Base-by-base conservation (phyloP, 495 filamentous ascomycete species). In the Pyrenula aspistea region DNA sequence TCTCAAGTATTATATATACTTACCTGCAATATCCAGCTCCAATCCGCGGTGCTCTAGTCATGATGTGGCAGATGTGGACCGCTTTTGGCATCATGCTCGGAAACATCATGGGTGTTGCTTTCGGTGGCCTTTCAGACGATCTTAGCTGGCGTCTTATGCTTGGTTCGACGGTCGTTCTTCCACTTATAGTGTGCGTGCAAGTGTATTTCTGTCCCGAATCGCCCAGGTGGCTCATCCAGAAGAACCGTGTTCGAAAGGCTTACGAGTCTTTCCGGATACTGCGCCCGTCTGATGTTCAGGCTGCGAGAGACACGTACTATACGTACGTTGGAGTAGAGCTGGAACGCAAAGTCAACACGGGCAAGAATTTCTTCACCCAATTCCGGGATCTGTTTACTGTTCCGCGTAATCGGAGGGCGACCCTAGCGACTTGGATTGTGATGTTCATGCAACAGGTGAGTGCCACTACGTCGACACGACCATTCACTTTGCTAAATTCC, bases 21-120 rank as follows among this genome's bases (percentile, higher is more conserved):
- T n/a, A n/a, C n/a, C n/a, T n/a, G n/a, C n/a, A n/a, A n/a, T n/a
- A 42, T 42, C 15, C 4, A 15, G 71, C 73, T 15, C 73, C 72
- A 4, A 83, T 84, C 55, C 68, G 81, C 53, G 82, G 81, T 47
- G 80, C 75, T 1, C 65, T 83, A 2, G 80, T 84, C 55, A 83
- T 82, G 79, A 77, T 76, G 70, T 85, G 80, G 76, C 80, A 84
- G 65, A 72, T 83, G 31, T 42, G 31, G 70, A 89, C 85, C 2
- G 88, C 86, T 2, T 89, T 89, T 61, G 87, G 88, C 11, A 90
- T 91, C 60, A 85, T 91, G 80, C 57, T 91, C 15, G 88, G 88
- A 21, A 87, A 86, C 60, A 78, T 83, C 47, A 80, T 84, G 61
- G 85, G 84, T 59, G 74, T 91, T 2, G 86, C 83, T 36, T 87